Evolutionary conservation across 176 grass and related monocot species (phyloP).

Genomic region (Cymbopogon citratus): DNA sequence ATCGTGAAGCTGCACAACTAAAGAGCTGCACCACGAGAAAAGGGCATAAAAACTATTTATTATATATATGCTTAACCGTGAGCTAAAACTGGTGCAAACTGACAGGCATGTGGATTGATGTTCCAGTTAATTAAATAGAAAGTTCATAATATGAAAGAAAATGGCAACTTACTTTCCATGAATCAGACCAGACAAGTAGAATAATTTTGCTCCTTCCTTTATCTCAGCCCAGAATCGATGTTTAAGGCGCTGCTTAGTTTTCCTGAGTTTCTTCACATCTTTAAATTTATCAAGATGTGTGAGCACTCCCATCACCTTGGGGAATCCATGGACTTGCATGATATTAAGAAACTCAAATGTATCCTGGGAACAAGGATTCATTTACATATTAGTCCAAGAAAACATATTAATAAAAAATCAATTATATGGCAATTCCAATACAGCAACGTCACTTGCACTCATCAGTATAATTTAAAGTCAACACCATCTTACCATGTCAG

Average conservation of each 20-base stretch:
- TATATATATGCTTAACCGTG: not conserved
- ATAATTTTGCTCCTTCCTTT: conserved; percentile 85
- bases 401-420: conserved; percentile 8
- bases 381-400: conserved; percentile 23
- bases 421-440: not conserved
- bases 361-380: conserved; percentile 56
- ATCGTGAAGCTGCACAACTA: not conserved
- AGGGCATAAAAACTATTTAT: not conserved
- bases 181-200: conserved; percentile 91
- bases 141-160: conserved; percentile 9
- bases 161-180: conserved; percentile 80
- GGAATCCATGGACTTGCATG: conserved; percentile 98
- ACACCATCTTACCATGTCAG: not conserved
- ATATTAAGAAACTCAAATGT: conserved; percentile 99
- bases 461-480: not conserved
- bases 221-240: conserved; percentile 96
- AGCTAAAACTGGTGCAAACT: not conserved
- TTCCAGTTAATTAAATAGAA: conserved; percentile 15
- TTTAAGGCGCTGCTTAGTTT: conserved; percentile 91
- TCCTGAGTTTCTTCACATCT: conserved; percentile 86
- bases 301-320: conserved; percentile 95
- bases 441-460: not conserved
- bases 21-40: not conserved
- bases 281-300: conserved; percentile 96
- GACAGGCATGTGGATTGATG: not conserved